phyloP scores from a whole-genome alignment of 306 rosid genomes.

The Prunus dulcis region DNA sequence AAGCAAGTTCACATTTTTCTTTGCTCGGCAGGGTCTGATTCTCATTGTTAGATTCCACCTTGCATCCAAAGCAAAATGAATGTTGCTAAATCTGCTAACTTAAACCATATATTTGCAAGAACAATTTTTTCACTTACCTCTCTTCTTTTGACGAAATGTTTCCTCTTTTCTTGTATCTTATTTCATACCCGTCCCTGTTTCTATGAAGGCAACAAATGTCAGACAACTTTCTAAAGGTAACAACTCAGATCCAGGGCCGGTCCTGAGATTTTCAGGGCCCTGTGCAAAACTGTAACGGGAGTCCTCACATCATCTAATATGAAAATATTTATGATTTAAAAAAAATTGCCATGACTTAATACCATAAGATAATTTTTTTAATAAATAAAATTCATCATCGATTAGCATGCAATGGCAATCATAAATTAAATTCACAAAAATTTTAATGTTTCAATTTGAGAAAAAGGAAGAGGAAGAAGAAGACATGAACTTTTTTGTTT shows the following conservation, averaged over 20 bases:
- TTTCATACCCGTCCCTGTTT: constrained; percentile 58
- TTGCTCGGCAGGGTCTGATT: constrained; percentile 33
- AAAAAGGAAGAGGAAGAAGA: too few species aligned
- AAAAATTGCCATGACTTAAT: too few species aligned
- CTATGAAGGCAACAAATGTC: constrained; percentile 25
- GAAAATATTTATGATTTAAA: too few species aligned
- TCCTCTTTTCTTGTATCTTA: constrained; percentile 57
- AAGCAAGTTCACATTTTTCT: constrained; percentile 60
- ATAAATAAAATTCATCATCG: too few species aligned
- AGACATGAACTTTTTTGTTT: too few species aligned
- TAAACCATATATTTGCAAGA: constrained; percentile 9
- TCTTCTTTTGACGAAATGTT: constrained; percentile 40
- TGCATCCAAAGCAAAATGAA: constrained; percentile 29
- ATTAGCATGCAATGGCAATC: too few species aligned
- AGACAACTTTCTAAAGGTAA: constrained; percentile 22
- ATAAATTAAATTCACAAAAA: too few species aligned
- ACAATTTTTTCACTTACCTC: constrained; percentile 39
- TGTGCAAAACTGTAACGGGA: too few species aligned
- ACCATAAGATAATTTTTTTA: too few species aligned
- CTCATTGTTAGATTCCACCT: constrained; percentile 48
- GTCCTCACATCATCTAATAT: too few species aligned
- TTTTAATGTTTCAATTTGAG: too few species aligned
- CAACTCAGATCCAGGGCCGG: not conserved
- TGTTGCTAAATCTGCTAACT: constrained; percentile 21
- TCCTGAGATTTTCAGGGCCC: too few species aligned